phyloP scores from a whole-genome alignment of 768 basidiomycete species.

The Mycena olivaceomarginata region DNA sequence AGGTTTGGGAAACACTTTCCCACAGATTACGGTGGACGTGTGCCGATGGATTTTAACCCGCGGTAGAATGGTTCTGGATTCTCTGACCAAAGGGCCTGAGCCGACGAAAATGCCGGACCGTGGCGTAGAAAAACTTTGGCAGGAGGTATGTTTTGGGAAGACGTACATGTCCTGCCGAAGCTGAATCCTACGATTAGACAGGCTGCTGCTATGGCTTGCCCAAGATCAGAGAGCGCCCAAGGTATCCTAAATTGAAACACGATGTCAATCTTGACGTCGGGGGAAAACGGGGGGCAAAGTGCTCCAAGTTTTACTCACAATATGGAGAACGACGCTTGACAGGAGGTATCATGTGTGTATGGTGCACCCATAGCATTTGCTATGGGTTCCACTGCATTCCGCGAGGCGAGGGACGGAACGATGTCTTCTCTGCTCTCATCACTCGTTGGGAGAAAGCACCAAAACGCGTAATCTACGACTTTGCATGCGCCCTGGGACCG shows the following conservation, averaged over 20 bases:
- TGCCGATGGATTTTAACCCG: conserved; percentile 17
- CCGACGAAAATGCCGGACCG: neutral
- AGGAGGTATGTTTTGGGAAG: conserved; percentile 4
- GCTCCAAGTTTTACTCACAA: conserved; percentile 46
- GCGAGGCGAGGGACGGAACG: conserved; percentile 48
- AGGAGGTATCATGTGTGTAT: conserved; percentile 47
- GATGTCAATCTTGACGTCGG: conserved; percentile 16
- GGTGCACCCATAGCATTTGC: conserved; percentile 51
- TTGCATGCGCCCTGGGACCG: conserved; percentile 46
- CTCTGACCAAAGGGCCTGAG: neutral
- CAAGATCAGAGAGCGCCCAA: conserved; percentile 40
- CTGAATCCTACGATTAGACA: conserved; percentile 37
- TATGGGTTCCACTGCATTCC: conserved; percentile 49
- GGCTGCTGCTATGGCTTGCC: conserved; percentile 44
- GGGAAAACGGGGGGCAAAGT: conserved; percentile 41
- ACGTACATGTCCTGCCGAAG: too few relatives aligned
- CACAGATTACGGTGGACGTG: neutral
- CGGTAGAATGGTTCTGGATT: neutral
- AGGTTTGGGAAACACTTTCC: neutral
- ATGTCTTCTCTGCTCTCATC: conserved; percentile 50
- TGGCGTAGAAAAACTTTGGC: neutral
- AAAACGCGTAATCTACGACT: conserved; percentile 41
- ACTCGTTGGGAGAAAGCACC: conserved; percentile 54
- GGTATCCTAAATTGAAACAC: conserved; percentile 38
- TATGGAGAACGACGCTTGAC: conserved; percentile 44